These are phyloP conservation scores for Triangularia verruculosa DNA, from an alignment of 2,329 filamentous ascomycete species.

Conservation along the genomic window DNA sequence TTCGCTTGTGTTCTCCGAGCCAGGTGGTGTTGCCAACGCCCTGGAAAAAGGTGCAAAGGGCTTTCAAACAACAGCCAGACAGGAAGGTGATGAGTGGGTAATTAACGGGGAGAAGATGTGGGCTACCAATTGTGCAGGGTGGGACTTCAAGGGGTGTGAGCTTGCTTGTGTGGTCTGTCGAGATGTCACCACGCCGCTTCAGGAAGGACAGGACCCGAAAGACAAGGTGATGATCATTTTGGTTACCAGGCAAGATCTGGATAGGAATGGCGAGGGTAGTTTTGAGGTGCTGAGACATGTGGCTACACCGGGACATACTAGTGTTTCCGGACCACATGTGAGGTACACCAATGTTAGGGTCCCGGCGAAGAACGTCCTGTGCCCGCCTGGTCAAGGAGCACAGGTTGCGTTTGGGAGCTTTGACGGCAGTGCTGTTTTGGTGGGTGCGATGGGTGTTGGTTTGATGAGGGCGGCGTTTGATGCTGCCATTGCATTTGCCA, in stretches of 20 bases:
- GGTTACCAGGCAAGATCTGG: constrained; percentile 47
- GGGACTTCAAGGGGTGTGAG: constrained; percentile 51
- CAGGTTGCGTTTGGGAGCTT: constrained; percentile 43
- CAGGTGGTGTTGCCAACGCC: constrained; percentile 50
- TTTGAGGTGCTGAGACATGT: constrained; percentile 47
- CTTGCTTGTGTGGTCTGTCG: constrained; percentile 52
- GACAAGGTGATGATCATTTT: constrained; percentile 45
- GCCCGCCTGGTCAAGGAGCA: constrained; percentile 41
- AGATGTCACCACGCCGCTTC: constrained; percentile 28
- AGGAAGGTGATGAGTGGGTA: constrained; percentile 49
- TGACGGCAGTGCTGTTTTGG: constrained; percentile 44
- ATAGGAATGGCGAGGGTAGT: constrained; percentile 39
- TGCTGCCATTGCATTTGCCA: constrained; percentile 48
- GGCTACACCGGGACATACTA: constrained; percentile 45
- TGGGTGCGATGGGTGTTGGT: constrained; percentile 53
- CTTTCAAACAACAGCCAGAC: constrained; percentile 46
- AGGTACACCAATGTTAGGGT: constrained; percentile 47
- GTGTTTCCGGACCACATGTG: constrained; percentile 48
- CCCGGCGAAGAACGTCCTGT: constrained; percentile 46
- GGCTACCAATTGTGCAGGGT: constrained; percentile 53
- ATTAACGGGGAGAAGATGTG: constrained; percentile 56
- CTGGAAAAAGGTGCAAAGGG: constrained; percentile 48
- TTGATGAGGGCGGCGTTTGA: constrained; percentile 54
- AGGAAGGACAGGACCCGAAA: constrained; percentile 25
- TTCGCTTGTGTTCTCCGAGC: constrained; percentile 51